A percentile compares a stretch with the other conserved stretches of the same genome.
Evolutionary conservation across 2,329 filamentous ascomycete genomes (phyloP).

Genomic region (Cyanodermella asteris): DNA sequence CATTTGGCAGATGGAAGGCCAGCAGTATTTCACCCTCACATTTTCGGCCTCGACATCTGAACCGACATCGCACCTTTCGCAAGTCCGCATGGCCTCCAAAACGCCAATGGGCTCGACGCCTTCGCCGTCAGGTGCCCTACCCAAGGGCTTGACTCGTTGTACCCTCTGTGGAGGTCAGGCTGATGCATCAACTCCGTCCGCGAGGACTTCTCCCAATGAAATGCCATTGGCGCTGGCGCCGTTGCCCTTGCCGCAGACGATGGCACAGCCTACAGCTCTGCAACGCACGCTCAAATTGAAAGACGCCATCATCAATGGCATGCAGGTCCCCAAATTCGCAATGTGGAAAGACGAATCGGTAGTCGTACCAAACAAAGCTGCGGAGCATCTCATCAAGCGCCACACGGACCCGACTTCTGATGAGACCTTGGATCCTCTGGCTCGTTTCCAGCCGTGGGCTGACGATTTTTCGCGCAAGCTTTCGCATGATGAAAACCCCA

Average conservation of each 20-base stretch:
- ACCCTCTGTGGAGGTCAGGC: constrained; percentile 10
- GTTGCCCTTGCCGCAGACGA: constrained; percentile 47
- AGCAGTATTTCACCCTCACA: constrained; percentile 51
- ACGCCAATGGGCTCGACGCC: constrained; percentile 15
- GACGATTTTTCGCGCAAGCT: constrained; percentile 42
- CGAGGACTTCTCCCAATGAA: constrained; percentile 27
- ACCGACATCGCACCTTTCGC: constrained; percentile 17
- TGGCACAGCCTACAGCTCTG: constrained; percentile 40
- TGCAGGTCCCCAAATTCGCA: constrained; percentile 50
- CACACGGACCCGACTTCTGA: constrained; percentile 18
- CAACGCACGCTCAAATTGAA: constrained; percentile 57
- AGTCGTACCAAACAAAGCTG: constrained; percentile 49
- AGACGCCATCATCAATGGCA: constrained; percentile 54
- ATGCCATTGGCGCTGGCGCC: constrained; percentile 33
- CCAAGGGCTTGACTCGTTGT: too few species aligned
- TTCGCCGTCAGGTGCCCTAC: constrained; percentile 7
- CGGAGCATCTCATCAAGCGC: constrained; percentile 28
- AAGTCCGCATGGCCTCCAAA: constrained; percentile 4
- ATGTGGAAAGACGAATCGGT: constrained; percentile 67
- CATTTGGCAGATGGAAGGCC: constrained; percentile 46
- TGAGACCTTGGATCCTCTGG: constrained; percentile 34
- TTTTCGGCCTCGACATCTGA: constrained; percentile 37
- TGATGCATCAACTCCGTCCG: constrained; percentile 12
- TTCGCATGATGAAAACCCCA: constrained; percentile 39
- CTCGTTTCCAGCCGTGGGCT: constrained; percentile 39